phyloP scores from a whole-genome alignment of 768 basidiomycete species.

The Trametes punicea region DNA sequence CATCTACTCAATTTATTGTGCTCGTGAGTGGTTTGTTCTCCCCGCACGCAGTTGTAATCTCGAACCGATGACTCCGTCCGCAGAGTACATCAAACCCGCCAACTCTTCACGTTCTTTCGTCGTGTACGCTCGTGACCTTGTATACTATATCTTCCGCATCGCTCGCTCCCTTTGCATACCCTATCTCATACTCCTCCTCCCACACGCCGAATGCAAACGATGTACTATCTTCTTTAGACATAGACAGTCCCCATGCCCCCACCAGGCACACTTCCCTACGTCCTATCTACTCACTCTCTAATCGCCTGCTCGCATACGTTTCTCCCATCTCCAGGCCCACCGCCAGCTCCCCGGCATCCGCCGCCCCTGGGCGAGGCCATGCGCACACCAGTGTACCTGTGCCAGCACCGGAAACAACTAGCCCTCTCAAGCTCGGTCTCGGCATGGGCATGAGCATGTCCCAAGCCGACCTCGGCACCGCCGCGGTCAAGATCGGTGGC shows the following conservation, averaged over 20 bases:
- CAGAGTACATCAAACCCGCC: slow-evolving; percentile 59
- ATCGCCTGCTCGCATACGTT: slow-evolving; percentile 62
- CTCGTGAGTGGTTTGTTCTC: slow-evolving; percentile 39
- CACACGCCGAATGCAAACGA: slow-evolving; percentile 27
- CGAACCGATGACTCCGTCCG: background rate
- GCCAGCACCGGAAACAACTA: slow-evolving; percentile 9
- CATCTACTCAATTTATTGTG: slow-evolving; percentile 48
- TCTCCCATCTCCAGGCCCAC: slow-evolving; percentile 31
- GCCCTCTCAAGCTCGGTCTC: slow-evolving; percentile 27
- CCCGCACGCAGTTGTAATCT: background rate
- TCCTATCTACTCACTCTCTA: slow-evolving; percentile 60
- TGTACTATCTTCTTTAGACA: slow-evolving; percentile 38
- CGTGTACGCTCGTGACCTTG: slow-evolving; percentile 49
- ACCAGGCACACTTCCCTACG: slow-evolving; percentile 27
- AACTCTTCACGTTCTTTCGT: slow-evolving; percentile 53
- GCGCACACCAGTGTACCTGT: slow-evolving; percentile 16
- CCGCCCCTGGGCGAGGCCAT: background rate
- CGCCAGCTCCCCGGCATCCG: slow-evolving; percentile 15
- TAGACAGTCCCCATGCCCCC: slow-evolving; percentile 21
- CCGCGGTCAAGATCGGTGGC: slow-evolving; percentile 58
- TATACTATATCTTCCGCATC: slow-evolving; percentile 46
- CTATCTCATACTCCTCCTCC: slow-evolving; percentile 15
- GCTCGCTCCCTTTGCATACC: slow-evolving; percentile 44
- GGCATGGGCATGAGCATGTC: slow-evolving; percentile 27
- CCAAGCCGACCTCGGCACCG: slow-evolving; percentile 49